These are phyloP conservation scores for Emmonsiellopsis sp. DNA, from an alignment of 2,329 filamentous ascomycete genomes.

Conservation along the genomic window DNA sequence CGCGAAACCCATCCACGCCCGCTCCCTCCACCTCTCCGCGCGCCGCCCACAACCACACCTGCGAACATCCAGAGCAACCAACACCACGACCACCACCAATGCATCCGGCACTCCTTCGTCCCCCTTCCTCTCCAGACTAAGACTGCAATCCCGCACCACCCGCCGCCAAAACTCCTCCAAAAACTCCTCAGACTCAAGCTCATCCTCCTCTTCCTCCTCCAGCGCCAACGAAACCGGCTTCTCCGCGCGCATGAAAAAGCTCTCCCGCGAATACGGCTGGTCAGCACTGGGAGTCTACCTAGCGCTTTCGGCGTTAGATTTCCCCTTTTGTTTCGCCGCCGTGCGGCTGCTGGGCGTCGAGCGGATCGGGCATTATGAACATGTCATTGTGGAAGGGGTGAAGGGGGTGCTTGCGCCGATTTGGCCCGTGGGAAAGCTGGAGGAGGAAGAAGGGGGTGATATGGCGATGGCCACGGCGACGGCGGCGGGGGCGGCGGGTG, in stretches of 20 bases:
- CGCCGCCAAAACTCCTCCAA: conserved; percentile 21
- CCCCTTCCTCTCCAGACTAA: background rate
- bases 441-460: conserved; percentile 3
- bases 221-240: conserved; percentile 40
- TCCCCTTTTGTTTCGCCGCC: conserved; percentile 88
- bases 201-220: conserved; percentile 15
- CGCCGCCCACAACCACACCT: conserved; percentile 2
- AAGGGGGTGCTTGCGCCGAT: conserved; percentile 22
- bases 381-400: conserved; percentile 32
- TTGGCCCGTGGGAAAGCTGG: conserved; percentile 40
- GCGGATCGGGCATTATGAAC: conserved; percentile 57
- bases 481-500: background rate
- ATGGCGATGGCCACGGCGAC: background rate
- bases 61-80: conserved; percentile 5
- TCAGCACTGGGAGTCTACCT: conserved; percentile 87
- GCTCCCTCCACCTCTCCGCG: background rate
- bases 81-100: conserved; percentile 2
- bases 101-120: background rate
- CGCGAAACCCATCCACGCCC: background rate
- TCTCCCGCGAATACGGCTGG: conserved; percentile 92
- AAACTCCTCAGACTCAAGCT: background rate
- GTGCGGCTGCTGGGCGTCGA: conserved; percentile 79
- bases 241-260: conserved; percentile 65
- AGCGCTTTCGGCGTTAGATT: conserved; percentile 72
- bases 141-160: conserved; percentile 6